phyloP scores from a whole-genome alignment of 2,329 filamentous ascomycete species.

The Diaporthe destruens region DNA sequence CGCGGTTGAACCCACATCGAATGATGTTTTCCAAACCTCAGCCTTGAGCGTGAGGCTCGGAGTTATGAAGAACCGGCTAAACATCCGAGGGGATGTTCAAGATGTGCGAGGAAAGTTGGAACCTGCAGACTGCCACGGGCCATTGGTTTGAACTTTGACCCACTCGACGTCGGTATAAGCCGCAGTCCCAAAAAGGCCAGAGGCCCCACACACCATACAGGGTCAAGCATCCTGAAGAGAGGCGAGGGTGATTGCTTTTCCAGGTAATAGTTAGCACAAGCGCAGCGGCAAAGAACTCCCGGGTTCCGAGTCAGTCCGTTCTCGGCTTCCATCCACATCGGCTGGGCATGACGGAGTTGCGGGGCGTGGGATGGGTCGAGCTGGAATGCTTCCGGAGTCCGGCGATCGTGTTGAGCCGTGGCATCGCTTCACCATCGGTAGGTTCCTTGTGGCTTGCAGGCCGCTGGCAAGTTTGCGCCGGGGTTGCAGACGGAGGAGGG shows the following conservation, averaged over 20 bases:
- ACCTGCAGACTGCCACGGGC: neutral
- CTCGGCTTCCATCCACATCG: neutral
- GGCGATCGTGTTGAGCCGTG: neutral
- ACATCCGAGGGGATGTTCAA: too few species aligned
- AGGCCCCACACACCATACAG: neutral
- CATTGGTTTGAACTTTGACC: neutral
- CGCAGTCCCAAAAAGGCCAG: neutral
- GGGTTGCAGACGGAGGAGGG: too few species aligned
- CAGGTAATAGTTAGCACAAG: too few species aligned
- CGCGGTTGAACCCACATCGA: too few species aligned
- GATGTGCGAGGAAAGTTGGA: neutral
- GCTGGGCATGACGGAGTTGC: slow-evolving; percentile 1
- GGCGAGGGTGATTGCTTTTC: neutral
- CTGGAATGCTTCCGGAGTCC: neutral
- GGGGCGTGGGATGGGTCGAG: neutral
- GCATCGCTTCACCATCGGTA: neutral
- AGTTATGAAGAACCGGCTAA: too few species aligned
- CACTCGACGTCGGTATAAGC: neutral
- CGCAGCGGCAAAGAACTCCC: neutral
- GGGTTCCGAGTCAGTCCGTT: neutral
- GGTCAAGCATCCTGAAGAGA: neutral
- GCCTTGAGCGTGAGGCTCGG: neutral
- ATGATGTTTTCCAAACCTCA: too few species aligned
- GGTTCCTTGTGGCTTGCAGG: neutral
- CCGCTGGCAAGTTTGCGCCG: neutral